phyloP scores from a whole-genome alignment of 805 yeast species.

The Kregervanrija delftensis region DNA sequence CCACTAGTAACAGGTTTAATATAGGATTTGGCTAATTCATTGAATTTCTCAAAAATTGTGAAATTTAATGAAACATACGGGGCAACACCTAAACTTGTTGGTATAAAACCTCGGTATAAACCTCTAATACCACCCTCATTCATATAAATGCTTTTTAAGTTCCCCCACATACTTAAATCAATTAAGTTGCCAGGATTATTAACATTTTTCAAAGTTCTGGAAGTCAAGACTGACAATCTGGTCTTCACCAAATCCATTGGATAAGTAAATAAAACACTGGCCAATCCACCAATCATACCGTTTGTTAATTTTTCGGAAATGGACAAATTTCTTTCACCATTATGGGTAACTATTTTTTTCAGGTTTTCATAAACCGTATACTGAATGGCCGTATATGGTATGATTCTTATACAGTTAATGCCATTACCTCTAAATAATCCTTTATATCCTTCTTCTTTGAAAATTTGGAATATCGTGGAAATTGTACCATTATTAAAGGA shows the following conservation, averaged over 20 bases:
- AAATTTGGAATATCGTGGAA: conserved; percentile 69
- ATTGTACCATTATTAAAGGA: conserved; percentile 59
- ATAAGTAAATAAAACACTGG: conserved; percentile 77
- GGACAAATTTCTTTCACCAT: conserved; percentile 32
- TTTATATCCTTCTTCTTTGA: conserved; percentile 83
- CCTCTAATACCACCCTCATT: conserved; percentile 80
- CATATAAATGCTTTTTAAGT: conserved; percentile 51
- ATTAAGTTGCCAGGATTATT: conserved; percentile 18
- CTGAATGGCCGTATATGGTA: conserved; percentile 94
- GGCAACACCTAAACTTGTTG: conserved; percentile 92
- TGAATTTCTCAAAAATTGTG: conserved; percentile 71
- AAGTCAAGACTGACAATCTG: conserved; percentile 83
- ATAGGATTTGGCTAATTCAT: conserved; percentile 26
- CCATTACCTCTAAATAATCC: conserved; percentile 91
- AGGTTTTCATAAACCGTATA: conserved; percentile 73
- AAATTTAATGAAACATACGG: conserved; percentile 94
- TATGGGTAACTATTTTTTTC: conserved; percentile 34
- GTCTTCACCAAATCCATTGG: conserved; percentile 92
- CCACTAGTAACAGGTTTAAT: conserved; percentile 21
- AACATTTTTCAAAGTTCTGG: conserved; percentile 44
- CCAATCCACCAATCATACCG: conserved; percentile 77
- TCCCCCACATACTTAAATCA: conserved; percentile 67
- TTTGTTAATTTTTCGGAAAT: conserved; percentile 58
- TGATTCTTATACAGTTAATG: conserved; percentile 78
- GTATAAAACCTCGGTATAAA: conserved; percentile 76